Evolutionary conservation across 2,329 filamentous ascomycete species (phyloP), one percentile per base, ranked within the genome.

Genomic region (Acephala macrosclerotiorum): DNA sequence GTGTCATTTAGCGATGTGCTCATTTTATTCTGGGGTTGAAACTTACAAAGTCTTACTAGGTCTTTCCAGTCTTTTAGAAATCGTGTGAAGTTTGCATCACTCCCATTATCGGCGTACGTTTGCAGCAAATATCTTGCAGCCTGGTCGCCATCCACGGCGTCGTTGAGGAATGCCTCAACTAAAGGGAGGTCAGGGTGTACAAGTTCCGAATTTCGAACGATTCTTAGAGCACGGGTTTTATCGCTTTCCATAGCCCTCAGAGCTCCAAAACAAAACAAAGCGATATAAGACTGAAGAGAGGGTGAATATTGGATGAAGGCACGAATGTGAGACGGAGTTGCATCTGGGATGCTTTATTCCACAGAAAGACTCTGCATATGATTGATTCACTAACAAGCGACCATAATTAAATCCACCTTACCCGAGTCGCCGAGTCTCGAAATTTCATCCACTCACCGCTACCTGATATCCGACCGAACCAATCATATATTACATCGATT

Each of bases 151-250:
- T 67, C 47, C 16, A 40, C 55, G 36, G 62, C 65, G 36, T 67
- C 62, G n/a, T 62, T 62, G 35, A 67, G 33, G 56, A 65, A 67
- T 60, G 47, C 40, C 35, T 67, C 65, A n/a, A 67, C 56, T 26
- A 67, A 57, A 53, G 58, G 55, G 7, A 62, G 29, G 49, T 29
- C 45, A 14, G 65, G 65, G 29, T 67, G 59, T 12, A 29, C 20
- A 29, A 51, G 47, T 25, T 51, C 25, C 12, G 47, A 3, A 51
- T 51, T 25, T 51, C 20, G 47, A 51, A 25, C 47, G 6, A 29
- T 25, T 51, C 47, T 51, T n/a, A 51, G 25, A 51, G 20, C 47
- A 20, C 47, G 47, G 47, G n/a, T 20, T 51, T 51, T 51, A 22
- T 29, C n/a, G 25, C 47, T 51, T 25, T 51, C 47, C 25, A 29